These are phyloP conservation scores for Austroboletus niveus DNA, from an alignment of 1,284 basidiomycete species.

Conservation along the genomic window DNA sequence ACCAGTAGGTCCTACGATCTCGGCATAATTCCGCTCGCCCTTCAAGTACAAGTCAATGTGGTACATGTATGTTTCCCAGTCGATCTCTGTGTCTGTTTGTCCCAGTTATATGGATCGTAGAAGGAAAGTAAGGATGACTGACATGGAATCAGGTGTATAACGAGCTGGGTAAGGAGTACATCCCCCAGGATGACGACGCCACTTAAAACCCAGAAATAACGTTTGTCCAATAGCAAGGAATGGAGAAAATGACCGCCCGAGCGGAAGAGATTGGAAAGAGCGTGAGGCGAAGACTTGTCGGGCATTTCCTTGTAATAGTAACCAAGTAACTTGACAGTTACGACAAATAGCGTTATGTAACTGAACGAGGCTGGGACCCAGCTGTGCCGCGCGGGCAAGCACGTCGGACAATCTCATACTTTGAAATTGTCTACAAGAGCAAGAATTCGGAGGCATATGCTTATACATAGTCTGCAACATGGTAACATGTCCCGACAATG, in stretches of 20 bases:
- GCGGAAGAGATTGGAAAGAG: conserved; percentile 3
- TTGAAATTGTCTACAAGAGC: conserved; percentile 7
- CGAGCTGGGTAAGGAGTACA: conserved; percentile 69
- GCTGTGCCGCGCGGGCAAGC: too few relatives aligned
- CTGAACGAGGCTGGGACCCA: background rate
- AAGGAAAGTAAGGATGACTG: conserved; percentile 33
- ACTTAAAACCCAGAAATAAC: conserved; percentile 67
- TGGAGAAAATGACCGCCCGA: conserved; percentile 7
- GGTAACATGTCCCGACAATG: conserved; percentile 5
- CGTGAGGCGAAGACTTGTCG: background rate
- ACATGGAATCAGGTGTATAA: conserved; percentile 83
- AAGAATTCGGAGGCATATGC: conserved; percentile 1
- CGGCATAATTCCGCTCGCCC: conserved; percentile 86
- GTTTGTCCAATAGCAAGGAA: conserved; percentile 48
- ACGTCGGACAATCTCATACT: conserved; percentile 3
- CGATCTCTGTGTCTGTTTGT: conserved; percentile 93
- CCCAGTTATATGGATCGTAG: conserved; percentile 10
- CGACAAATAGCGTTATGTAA: background rate
- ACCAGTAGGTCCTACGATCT: conserved; percentile 88
- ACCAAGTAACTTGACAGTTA: background rate
- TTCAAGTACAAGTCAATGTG: conserved; percentile 79
- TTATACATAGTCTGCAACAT: conserved; percentile 19
- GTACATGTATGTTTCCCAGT: conserved; percentile 92
- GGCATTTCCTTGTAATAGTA: conserved; percentile 15
- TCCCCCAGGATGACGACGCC: conserved; percentile 68